Evolutionary conservation across 768 basidiomycete genomes (phyloP).

Genomic region (Royoungia palumana): DNA sequence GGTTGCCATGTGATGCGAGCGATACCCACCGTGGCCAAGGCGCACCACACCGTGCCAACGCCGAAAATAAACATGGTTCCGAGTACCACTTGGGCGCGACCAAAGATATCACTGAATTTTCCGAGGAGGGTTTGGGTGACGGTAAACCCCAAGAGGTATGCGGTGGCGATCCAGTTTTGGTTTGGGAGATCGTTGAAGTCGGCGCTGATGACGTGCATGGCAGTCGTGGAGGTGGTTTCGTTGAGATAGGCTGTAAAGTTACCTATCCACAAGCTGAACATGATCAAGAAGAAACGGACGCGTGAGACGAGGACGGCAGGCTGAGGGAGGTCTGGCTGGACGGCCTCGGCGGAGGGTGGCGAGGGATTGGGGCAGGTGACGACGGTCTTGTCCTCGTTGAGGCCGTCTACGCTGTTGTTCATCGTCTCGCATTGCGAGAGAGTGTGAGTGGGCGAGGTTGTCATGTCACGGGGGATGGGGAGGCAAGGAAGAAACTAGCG

Average conservation of each 20-base stretch:
- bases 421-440: slow-evolving; percentile 32
- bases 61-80: slow-evolving; percentile 35
- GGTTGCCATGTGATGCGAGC: neutral
- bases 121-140: slow-evolving; percentile 36
- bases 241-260: slow-evolving; percentile 37
- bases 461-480: slow-evolving; percentile 24
- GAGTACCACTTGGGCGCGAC: slow-evolving; percentile 33
- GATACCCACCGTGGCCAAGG: slow-evolving; percentile 26
- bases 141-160: slow-evolving; percentile 35
- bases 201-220: slow-evolving; percentile 34
- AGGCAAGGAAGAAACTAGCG: neutral
- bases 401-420: slow-evolving; percentile 26
- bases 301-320: slow-evolving; percentile 29
- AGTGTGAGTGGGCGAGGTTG: slow-evolving; percentile 25
- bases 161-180: slow-evolving; percentile 36
- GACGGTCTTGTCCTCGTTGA: slow-evolving; percentile 24
- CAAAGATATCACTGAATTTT: slow-evolving; percentile 35
- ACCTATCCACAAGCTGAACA: slow-evolving; percentile 33
- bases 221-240: slow-evolving; percentile 33
- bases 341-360: slow-evolving; percentile 1
- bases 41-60: slow-evolving; percentile 34
- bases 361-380: slow-evolving; percentile 1
- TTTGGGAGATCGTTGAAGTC: slow-evolving; percentile 29
- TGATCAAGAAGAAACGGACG: slow-evolving; percentile 33
- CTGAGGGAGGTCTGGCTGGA: neutral